Percentiles rank a stretch among this genome's conserved stretches.
Conservation (phyloP, 805 yeast species). For the Metschnikowia arizonensis region DNA sequence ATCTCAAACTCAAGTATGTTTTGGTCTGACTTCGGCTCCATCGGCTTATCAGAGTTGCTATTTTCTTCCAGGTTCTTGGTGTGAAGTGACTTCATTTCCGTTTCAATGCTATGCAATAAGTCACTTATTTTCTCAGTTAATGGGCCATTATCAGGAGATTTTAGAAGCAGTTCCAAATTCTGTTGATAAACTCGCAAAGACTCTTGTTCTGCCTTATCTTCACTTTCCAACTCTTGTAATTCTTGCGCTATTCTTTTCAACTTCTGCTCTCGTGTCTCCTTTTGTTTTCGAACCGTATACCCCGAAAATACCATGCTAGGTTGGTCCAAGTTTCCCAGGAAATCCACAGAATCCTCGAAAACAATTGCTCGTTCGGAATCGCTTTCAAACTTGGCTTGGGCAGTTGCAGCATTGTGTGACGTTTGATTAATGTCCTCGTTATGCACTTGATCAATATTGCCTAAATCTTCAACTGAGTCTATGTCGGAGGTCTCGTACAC, state of each 20-base stretch:
- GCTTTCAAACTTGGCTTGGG: constrained; percentile 22
- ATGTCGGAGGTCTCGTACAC: constrained; percentile 47
- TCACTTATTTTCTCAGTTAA: constrained; percentile 3
- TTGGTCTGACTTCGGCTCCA: neutral
- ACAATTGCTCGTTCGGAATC: constrained; percentile 17
- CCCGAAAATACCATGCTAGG: constrained; percentile 4
- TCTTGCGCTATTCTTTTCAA: constrained; percentile 37
- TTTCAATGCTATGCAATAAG: constrained; percentile 2
- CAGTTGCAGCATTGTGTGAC: constrained; percentile 12
- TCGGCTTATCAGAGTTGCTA: neutral
- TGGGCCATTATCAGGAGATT: constrained; percentile 1
- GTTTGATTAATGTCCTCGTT: constrained; percentile 16
- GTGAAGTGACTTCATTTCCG: constrained; percentile 1
- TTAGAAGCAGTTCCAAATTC: constrained; percentile 4
- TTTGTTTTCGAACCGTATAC: constrained; percentile 9
- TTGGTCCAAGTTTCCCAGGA: constrained; percentile 32
- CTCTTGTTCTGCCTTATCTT: constrained; percentile 7
- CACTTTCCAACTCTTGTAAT: constrained; percentile 31
- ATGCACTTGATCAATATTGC: neutral
- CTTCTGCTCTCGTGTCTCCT: constrained; percentile 38
- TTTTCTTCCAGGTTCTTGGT: neutral
- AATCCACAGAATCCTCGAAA: constrained; percentile 29
- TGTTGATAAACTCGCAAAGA: constrained; percentile 1
- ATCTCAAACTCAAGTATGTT: constrained; percentile 22
- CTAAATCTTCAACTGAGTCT: constrained; percentile 27